Conservation (phyloP, 2,329 filamentous ascomycete genomes). For the Xylariaceae sp. region DNA sequence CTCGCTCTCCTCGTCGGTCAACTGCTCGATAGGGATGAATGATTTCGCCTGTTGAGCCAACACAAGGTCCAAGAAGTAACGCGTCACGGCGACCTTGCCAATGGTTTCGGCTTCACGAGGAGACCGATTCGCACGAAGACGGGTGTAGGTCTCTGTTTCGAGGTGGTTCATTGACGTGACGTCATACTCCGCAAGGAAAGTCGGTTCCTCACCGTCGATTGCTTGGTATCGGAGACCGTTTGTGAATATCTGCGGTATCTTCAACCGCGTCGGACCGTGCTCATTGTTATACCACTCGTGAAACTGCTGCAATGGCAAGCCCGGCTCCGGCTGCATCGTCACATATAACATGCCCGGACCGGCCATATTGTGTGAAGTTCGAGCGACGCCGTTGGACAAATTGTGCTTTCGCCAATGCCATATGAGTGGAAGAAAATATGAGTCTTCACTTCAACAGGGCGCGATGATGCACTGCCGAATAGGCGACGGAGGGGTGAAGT, state of each 20-base stretch:
- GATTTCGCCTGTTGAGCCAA: conserved; percentile 50
- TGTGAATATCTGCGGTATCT: conserved; percentile 66
- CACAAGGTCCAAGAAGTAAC: conserved; percentile 67
- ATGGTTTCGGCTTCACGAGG: conserved; percentile 52
- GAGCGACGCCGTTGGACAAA: no score
- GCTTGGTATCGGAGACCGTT: conserved; percentile 79
- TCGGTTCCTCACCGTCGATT: conserved; percentile 57
- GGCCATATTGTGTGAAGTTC: conserved; percentile 32
- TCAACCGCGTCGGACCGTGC: conserved; percentile 77
- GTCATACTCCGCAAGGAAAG: conserved; percentile 80
- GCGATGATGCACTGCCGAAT: no score
- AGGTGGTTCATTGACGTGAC: conserved; percentile 70
- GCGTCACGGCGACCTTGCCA: conserved; percentile 58
- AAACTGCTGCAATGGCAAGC: conserved; percentile 65
- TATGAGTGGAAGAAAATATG: no score
- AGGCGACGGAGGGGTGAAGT: no score
- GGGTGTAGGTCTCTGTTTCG: conserved; percentile 65
- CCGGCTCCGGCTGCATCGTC: conserved; percentile 74
- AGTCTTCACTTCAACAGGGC: no score
- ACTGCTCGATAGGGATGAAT: conserved; percentile 58
- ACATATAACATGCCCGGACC: conserved; percentile 73
- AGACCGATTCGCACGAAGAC: conserved; percentile 56
- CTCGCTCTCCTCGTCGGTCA: conserved; percentile 54
- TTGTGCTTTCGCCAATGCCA: no score
- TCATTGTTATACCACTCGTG: conserved; percentile 96